phyloP scores from a whole-genome alignment of 2,329 filamentous ascomycete species.

The Tolypocladium tundrense region DNA sequence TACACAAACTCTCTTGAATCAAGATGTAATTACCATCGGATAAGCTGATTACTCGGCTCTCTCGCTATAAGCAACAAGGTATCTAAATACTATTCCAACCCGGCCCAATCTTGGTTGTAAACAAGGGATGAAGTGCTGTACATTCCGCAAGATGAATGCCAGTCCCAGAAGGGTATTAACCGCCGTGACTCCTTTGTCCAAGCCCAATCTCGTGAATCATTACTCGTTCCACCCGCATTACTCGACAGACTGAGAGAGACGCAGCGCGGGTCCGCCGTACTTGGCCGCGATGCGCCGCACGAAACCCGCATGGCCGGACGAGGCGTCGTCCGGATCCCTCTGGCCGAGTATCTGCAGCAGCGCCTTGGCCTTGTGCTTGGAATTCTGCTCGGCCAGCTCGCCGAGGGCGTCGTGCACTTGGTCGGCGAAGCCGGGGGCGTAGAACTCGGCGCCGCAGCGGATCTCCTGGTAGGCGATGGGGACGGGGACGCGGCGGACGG shows the following conservation, averaged over 20 bases:
- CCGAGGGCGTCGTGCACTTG: slow-evolving; percentile 2
- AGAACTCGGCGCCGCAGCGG: slow-evolving; percentile 5
- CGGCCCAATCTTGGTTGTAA: too few relatives aligned
- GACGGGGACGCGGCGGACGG: slow-evolving; percentile 7
- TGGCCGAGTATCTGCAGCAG: slow-evolving; percentile 4
- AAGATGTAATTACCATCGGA: too few relatives aligned
- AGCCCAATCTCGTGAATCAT: not conserved
- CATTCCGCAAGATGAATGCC: not conserved
- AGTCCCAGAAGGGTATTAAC: not conserved
- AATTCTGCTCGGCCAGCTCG: slow-evolving; percentile 1
- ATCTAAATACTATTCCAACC: not conserved
- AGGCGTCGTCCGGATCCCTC: not conserved
- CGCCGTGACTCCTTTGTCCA: not conserved
- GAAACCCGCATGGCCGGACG: not conserved
- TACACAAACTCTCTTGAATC: not conserved
- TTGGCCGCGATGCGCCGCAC: not conserved
- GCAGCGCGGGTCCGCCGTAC: not conserved
- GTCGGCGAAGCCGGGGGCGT: slow-evolving; percentile 5
- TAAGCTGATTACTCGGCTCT: not conserved
- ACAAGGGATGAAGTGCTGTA: not conserved
- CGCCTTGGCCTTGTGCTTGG: not conserved
- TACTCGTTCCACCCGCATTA: not conserved
- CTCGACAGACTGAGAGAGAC: not conserved
- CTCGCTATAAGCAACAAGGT: not conserved
- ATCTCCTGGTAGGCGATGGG: slow-evolving; percentile 7